phyloP scores from a whole-genome alignment of 306 rosid genomes.

The Fagus sylvatica region DNA sequence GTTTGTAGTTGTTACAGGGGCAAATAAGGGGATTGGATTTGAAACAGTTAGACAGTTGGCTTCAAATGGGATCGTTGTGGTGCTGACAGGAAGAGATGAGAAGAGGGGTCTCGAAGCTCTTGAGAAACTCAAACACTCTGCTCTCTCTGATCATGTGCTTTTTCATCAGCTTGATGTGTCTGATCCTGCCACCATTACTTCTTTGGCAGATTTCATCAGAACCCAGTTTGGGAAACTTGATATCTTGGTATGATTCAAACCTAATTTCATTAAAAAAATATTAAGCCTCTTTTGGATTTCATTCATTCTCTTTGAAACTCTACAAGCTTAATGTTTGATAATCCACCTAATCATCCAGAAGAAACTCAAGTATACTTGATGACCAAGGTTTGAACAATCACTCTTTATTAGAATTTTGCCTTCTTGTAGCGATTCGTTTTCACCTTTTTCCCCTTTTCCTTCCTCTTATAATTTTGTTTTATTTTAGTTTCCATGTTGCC shows the following conservation, averaged over 20 bases:
- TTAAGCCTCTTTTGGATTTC: no score
- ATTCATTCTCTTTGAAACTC: no score
- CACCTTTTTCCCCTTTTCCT: no score
- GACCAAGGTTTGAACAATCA: no score
- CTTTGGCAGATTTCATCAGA: conserved; percentile 27
- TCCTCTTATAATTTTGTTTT: no score
- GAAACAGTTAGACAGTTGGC: conserved; percentile 29
- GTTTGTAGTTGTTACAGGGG: conserved; percentile 28
- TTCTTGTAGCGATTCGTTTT: no score
- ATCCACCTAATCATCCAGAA: no score
- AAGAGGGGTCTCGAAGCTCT: conserved; percentile 38
- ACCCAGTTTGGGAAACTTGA: conserved; percentile 34
- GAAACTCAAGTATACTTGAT: no score
- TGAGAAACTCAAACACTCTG: conserved; percentile 14
- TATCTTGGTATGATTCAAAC: conserved; percentile 28
- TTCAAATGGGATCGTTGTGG: conserved; percentile 33
- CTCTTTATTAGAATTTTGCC: no score
- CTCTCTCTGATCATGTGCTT: not conserved
- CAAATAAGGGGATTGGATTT: conserved; percentile 43
- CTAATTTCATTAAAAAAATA: not conserved
- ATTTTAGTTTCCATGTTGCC: no score
- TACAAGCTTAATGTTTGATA: no score
- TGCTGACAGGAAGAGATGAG: conserved; percentile 43
- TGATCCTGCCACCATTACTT: conserved; percentile 17
- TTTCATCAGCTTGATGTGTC: conserved; percentile 17